A percentile compares a stretch with the other conserved stretches of the same genome.
Evolutionary conservation across 305 asterid species (phyloP).

Genomic region (Plantago coronopus): DNA sequence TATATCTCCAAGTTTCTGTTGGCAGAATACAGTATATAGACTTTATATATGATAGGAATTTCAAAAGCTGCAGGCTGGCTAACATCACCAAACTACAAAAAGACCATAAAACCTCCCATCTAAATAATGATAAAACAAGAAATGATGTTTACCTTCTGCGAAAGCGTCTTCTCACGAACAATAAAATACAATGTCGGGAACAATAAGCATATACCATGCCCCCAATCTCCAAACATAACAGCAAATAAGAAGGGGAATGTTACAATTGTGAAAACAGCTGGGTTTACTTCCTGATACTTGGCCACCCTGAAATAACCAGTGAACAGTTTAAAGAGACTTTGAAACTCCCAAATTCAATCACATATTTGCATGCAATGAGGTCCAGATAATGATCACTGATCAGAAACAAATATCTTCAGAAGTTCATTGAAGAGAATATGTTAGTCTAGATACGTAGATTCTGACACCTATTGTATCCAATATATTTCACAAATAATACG

Average conservation of each 20-base stretch:
- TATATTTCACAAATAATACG: not conserved
- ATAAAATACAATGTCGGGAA: conserved; percentile 40
- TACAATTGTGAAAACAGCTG: conserved; percentile 44
- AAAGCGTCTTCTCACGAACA: conserved; percentile 38
- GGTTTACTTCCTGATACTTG: conserved; percentile 53
- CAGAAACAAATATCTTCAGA: conserved; percentile 1
- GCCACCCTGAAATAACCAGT: conserved; percentile 32
- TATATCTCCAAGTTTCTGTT: conserved; percentile 50
- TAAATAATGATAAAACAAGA: conserved; percentile 11
- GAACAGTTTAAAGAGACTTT: conserved; percentile 12
- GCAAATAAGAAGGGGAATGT: conserved; percentile 52
- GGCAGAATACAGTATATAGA: conserved; percentile 19
- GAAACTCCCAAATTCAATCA: conserved; percentile 21
- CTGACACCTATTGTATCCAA: not conserved
- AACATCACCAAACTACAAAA: not conserved
- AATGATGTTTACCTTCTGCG: conserved; percentile 33
- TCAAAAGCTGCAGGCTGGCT: not conserved
- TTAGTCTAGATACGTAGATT: not conserved
- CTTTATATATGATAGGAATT: not conserved
- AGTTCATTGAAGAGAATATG: not conserved
- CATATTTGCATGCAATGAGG: conserved; percentile 13
- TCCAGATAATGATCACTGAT: not conserved
- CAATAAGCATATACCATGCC: conserved; percentile 48
- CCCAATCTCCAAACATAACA: conserved; percentile 55
- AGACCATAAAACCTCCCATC: not conserved